Conservation (phyloP, 352 stramenopile species). For the Phytophthora melonis region DNA sequence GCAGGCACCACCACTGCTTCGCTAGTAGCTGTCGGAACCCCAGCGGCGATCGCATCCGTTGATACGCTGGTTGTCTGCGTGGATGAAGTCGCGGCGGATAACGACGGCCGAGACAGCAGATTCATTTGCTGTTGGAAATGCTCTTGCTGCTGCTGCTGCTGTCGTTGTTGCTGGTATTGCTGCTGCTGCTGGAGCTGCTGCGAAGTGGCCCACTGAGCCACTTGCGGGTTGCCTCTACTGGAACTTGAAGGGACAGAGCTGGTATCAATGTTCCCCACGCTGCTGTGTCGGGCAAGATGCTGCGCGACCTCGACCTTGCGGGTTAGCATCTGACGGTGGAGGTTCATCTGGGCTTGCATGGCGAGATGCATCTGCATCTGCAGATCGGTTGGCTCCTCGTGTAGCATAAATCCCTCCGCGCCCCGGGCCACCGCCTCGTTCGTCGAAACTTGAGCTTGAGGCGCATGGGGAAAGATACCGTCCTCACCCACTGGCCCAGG, state of each 20-base stretch:
- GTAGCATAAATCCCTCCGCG: constrained; percentile 62
- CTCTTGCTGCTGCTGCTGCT: constrained; percentile 28
- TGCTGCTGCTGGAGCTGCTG: constrained; percentile 42
- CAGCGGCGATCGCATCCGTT: constrained; percentile 4
- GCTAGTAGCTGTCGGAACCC: constrained; percentile 3
- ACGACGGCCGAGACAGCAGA: constrained; percentile 26
- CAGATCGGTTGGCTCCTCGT: constrained; percentile 68
- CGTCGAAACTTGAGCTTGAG: constrained; percentile 34
- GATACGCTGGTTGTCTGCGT: constrained; percentile 22
- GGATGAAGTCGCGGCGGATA: constrained; percentile 25
- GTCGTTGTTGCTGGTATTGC: constrained; percentile 26
- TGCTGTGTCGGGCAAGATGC: constrained; percentile 50
- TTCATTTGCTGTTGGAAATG: constrained; percentile 36
- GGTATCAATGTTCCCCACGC: constrained; percentile 30
- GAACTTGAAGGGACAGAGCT: constrained; percentile 26
- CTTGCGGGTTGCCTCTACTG: constrained; percentile 26
- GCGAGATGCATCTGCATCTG: constrained; percentile 88
- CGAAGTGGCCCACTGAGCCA: constrained; percentile 17
- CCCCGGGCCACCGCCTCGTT: constrained; percentile 44
- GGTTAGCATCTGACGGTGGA: constrained; percentile 89
- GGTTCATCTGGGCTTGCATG: constrained; percentile 91
- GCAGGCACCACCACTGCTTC: constrained; percentile 20
- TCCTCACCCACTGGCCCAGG: constrained; percentile 30
- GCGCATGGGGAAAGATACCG: constrained; percentile 23
- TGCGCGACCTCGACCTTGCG: constrained; percentile 88